Evolutionary conservation across 2,329 filamentous ascomycete genomes (phyloP).

Genomic region (Botrytis cinerea): DNA sequence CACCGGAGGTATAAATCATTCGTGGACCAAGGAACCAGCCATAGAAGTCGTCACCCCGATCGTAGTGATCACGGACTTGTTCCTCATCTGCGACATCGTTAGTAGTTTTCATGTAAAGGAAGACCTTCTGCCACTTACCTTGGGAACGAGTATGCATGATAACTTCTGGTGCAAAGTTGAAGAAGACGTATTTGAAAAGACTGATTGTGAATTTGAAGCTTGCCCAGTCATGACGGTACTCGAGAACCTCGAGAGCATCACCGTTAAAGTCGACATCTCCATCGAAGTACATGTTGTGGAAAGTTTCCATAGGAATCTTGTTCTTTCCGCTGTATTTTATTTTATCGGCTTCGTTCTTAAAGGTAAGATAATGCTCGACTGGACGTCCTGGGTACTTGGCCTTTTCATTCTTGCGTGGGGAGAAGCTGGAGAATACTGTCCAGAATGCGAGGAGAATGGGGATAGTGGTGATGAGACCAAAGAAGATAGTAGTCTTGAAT

Average conservation of each 20-base stretch:
- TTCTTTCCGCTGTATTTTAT: slow-evolving; percentile 73
- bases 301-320: slow-evolving; percentile 89
- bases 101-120: slow-evolving; percentile 31
- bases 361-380: slow-evolving; percentile 86
- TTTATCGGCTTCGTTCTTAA: slow-evolving; percentile 63
- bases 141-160: slow-evolving; percentile 92
- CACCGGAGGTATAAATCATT: slow-evolving; percentile 97
- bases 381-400: slow-evolving; percentile 81
- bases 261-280: slow-evolving; percentile 95
- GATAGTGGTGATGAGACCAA: slow-evolving; percentile 74
- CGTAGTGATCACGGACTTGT: slow-evolving; percentile 96
- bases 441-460: slow-evolving; percentile 84
- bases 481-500: slow-evolving; percentile 83
- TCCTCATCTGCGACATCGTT: slow-evolving; percentile 73
- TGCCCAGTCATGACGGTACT: slow-evolving; percentile 96
- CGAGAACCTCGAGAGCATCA: slow-evolving; percentile 83
- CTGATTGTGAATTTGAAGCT: slow-evolving; percentile 87
- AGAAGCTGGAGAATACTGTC: slow-evolving; percentile 75
- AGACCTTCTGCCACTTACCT: slow-evolving; percentile 50
- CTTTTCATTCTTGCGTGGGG: slow-evolving; percentile 91
- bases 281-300: slow-evolving; percentile 97
- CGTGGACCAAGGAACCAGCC: slow-evolving; percentile 96
- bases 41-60: slow-evolving; percentile 98
- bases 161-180: slow-evolving; percentile 84
- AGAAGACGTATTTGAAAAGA: slow-evolving; percentile 85